Conservation (phyloP, 306 rosid genomes). For the Cucumis sativus region DNA sequence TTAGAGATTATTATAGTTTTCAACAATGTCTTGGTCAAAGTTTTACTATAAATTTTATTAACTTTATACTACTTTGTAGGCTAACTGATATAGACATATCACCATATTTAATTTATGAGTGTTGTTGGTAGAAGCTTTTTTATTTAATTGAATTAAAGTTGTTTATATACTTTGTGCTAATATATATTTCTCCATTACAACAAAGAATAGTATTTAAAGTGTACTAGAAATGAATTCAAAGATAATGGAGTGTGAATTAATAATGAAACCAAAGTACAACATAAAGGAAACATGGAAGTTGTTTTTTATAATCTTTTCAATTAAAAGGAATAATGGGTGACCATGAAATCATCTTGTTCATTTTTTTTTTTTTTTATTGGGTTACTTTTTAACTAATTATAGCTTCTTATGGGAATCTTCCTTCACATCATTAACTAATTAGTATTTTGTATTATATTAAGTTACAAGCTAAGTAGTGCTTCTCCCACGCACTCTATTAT, state of each 20-base stretch:
- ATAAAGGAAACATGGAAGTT: not conserved
- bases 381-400: not conserved
- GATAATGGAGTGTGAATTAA: not conserved
- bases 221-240: not conserved
- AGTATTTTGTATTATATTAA: not conserved
- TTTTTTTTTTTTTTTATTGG: not conserved
- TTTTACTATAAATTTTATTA: not conserved
- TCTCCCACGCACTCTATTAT: not conserved
- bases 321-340: not conserved
- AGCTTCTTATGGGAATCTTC: not conserved
- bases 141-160: not conserved
- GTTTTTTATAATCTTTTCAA: not conserved
- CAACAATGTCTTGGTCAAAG: not conserved
- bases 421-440: not conserved
- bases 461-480: not conserved
- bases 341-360: not conserved
- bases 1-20: not conserved
- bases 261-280: not conserved
- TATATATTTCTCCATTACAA: not conserved
- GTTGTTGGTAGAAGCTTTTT: not conserved
- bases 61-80: not conserved
- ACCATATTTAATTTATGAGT: not conserved
- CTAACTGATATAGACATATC: not conserved
- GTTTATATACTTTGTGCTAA: not conserved
- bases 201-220: not conserved